Evolutionary conservation across 2,329 filamentous ascomycete genomes (phyloP).

Genomic region (Botrytis galanthina): DNA sequence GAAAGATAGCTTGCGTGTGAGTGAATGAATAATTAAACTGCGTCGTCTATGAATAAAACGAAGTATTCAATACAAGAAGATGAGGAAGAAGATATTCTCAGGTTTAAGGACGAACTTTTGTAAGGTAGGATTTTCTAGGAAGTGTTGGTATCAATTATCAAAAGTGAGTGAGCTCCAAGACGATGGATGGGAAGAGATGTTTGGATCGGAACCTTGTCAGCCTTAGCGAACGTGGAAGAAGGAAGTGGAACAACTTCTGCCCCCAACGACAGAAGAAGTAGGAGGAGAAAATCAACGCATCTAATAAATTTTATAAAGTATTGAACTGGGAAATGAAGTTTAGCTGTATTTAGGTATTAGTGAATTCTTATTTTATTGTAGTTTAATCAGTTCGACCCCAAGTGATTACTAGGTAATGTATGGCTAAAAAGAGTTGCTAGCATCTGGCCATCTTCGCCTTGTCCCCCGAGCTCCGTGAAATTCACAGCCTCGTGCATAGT

Average conservation of each 20-base stretch:
- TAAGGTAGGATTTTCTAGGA: slow-evolving; percentile 1
- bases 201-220: slow-evolving; percentile 19
- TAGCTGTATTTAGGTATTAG: background rate
- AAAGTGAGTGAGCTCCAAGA: slow-evolving; percentile 9
- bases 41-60: background rate
- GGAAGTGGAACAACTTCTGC: slow-evolving; percentile 11
- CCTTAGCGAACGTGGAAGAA: slow-evolving; percentile 23
- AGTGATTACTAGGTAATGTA: background rate
- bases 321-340: background rate
- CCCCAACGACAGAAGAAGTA: background rate
- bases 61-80: background rate
- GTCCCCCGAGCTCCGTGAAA: background rate
- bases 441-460: background rate
- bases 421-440: background rate
- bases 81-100: background rate
- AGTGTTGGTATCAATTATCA: background rate
- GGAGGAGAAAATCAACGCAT: background rate
- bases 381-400: background rate
- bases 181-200: slow-evolving; percentile 5
- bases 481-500: background rate
- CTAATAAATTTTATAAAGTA: background rate
- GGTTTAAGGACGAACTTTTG: background rate
- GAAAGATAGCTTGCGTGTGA: background rate
- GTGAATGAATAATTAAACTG: background rate
- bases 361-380: background rate